Evolutionary conservation across 2,329 filamentous ascomycete genomes (phyloP), one percentile per base, ranked within the genome.

Genomic region (Neonectria magnoliae): DNA sequence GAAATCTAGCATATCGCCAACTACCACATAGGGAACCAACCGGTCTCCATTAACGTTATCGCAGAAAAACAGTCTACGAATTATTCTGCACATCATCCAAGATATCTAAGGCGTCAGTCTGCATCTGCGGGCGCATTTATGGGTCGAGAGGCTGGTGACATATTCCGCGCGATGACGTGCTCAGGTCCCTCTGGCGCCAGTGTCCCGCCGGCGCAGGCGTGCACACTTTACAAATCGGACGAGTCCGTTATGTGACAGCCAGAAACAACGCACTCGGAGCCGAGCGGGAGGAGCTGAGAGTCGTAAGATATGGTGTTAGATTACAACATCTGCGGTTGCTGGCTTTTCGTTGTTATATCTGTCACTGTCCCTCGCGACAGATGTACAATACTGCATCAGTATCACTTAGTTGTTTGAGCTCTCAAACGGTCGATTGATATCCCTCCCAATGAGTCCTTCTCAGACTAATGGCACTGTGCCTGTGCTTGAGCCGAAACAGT

Each of bases 101-200:
- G 53, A 53, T 25, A 31, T 20, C 29, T 18, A 70, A 70, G 65
- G 57, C 64, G 65, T 69, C 62, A 68, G 31, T 36, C 47, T 57
- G 57, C 53, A 44, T 25, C 22, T 42, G 13, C 42, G 56, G 22
- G 11, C 48, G 38, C 42, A 27, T 57, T 25, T 68, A 52, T 51
- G 53, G 33, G 33, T 59, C 55, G 25, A 45, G 38, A 13, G 51
- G n/a, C 52, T 72, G 66, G 60, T 70, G 66, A 70, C 68, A 72
- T 72, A 65, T 55, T 64, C 53, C 50, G 51, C 7, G 25, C 54
- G 56, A 72, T 72, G 70, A 25, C 70, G 70, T 72, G 70, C 66
- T 72, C 42, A 13, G 36, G 57, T 51, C 62, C 62, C 61, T 61
- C 64, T 54, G 5, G 18, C 48, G 13, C 5, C 11, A 50, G 18